Evolutionary conservation across 495 filamentous ascomycete genomes (phyloP).

Genomic region (Ascodesmis nigricans): DNA sequence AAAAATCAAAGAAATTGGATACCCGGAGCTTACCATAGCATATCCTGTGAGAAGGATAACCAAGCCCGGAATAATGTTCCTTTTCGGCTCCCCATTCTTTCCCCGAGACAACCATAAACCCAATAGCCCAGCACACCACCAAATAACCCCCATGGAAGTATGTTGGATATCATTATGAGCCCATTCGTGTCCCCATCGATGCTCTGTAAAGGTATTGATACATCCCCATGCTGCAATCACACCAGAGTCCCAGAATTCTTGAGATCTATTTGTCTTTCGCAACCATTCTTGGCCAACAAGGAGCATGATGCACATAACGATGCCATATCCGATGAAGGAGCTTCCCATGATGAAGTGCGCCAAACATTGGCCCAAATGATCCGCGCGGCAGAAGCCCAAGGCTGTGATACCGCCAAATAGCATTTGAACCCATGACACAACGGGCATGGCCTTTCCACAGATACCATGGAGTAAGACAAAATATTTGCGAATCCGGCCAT

Average conservation of each 20-base stretch:
- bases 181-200: constrained; percentile 78
- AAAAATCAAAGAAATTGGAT: background rate
- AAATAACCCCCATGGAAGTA: constrained; percentile 90
- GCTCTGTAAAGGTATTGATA: constrained; percentile 95
- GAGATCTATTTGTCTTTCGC: constrained; percentile 58
- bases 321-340: constrained; percentile 86
- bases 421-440: constrained; percentile 87
- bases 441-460: constrained; percentile 65
- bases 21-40: constrained; percentile 41
- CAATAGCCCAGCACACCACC: constrained; percentile 83
- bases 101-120: constrained; percentile 79
- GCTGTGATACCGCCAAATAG: constrained; percentile 85
- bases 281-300: constrained; percentile 79
- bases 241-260: constrained; percentile 90
- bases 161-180: constrained; percentile 93
- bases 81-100: constrained; percentile 61
- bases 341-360: constrained; percentile 98
- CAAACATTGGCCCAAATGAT: constrained; percentile 79
- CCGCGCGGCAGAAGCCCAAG: constrained; percentile 78
- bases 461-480: constrained; percentile 56
- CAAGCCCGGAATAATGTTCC: constrained; percentile 79
- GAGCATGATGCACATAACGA: constrained; percentile 65
- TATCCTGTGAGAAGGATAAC: constrained; percentile 87
- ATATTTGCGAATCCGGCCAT: constrained; percentile 51
- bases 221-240: constrained; percentile 81